These are phyloP conservation scores for Phaeosphaeria sp. DNA, from an alignment of 2,329 filamentous ascomycete species.

Conservation along the genomic window DNA sequence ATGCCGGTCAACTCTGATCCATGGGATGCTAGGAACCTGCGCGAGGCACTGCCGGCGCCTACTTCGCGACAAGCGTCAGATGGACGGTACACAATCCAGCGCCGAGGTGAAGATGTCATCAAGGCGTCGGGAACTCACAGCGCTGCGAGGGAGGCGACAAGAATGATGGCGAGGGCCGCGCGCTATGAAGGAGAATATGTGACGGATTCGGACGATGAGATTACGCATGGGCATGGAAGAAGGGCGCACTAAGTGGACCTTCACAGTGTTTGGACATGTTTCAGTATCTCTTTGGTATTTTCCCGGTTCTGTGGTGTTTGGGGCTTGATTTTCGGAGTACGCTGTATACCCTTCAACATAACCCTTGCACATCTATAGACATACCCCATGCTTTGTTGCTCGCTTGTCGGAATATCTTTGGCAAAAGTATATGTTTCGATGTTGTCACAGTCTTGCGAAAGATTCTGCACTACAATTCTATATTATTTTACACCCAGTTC, in stretches of 20 bases:
- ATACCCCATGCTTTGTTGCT: background rate
- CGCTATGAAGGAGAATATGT: slow-evolving; percentile 23
- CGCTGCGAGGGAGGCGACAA: slow-evolving; percentile 25
- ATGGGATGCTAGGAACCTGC: slow-evolving; percentile 33
- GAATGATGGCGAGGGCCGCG: slow-evolving; percentile 17
- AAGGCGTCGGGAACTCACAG: slow-evolving; percentile 8
- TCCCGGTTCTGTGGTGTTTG: background rate
- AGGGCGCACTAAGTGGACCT: background rate
- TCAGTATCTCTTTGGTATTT: background rate
- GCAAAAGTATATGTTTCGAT: background rate
- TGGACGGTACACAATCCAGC: slow-evolving; percentile 17
- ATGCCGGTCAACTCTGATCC: slow-evolving; percentile 20
- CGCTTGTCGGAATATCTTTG: background rate
- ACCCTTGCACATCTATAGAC: background rate
- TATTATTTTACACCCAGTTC: no score
- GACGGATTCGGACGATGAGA: slow-evolving; percentile 13
- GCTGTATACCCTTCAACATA: background rate
- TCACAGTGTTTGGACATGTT: background rate
- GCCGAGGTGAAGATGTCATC: slow-evolving; percentile 21
- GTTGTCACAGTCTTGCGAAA: background rate
- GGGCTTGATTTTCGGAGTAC: background rate
- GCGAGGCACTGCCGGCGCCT: slow-evolving; percentile 27
- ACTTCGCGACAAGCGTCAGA: slow-evolving; percentile 8
- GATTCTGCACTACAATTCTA: no score
- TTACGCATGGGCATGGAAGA: slow-evolving; percentile 2